phyloP scores from a whole-genome alignment of 768 basidiomycete genomes.

The Chiua virens region DNA sequence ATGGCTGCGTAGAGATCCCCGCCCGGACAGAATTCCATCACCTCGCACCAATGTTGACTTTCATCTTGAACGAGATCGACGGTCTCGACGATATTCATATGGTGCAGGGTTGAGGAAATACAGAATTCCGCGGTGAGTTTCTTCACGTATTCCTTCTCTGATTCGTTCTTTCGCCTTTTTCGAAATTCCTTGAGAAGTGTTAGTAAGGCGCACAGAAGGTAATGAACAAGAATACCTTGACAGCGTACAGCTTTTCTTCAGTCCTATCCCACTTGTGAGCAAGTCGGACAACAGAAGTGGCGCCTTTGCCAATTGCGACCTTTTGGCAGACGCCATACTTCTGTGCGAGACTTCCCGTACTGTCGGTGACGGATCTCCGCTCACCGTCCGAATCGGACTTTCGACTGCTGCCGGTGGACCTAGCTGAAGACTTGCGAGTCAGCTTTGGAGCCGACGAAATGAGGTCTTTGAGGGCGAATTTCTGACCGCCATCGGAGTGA shows the following conservation, averaged over 20 bases:
- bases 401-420: slow-evolving; percentile 61
- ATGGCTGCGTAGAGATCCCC: slow-evolving; percentile 98
- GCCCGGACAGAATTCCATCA: slow-evolving; percentile 99
- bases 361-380: slow-evolving; percentile 46
- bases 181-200: slow-evolving; percentile 80
- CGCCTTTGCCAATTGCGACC: slow-evolving; percentile 95
- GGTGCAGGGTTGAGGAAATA: slow-evolving; percentile 93
- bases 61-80: slow-evolving; percentile 99
- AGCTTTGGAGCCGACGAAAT: slow-evolving; percentile 75
- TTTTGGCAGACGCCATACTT: slow-evolving; percentile 99
- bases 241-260: slow-evolving; percentile 96
- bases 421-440: slow-evolving; percentile 64
- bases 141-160: slow-evolving; percentile 99
- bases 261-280: slow-evolving; percentile 98
- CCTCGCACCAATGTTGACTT: slow-evolving; percentile 95
- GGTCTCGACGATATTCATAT: slow-evolving; percentile 95
- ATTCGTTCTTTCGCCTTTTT: slow-evolving; percentile 95
- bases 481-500: slow-evolving; percentile 62
- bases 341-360: slow-evolving; percentile 61
- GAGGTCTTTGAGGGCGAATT: slow-evolving; percentile 83
- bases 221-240: slow-evolving; percentile 70
- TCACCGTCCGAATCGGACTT: slow-evolving; percentile 68
- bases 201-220: background rate
- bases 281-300: slow-evolving; percentile 94
- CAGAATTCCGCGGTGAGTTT: slow-evolving; percentile 99